Percentiles rank a stretch among this genome's conserved stretches.
These are phyloP conservation scores for Tricholomella constricta DNA, from an alignment of 768 basidiomycete species.

Conservation along the genomic window DNA sequence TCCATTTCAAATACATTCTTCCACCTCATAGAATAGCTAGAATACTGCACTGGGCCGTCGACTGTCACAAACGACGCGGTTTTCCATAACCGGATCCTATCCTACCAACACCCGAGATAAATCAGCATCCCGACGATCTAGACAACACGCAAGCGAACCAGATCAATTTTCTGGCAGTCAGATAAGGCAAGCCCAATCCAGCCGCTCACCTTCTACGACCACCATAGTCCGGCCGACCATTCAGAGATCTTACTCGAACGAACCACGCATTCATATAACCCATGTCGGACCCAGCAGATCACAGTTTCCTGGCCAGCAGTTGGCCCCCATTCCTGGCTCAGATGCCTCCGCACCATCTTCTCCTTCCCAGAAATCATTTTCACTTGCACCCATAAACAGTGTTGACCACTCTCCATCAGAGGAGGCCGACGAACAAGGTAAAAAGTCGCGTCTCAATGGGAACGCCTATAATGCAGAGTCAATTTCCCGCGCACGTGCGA, in stretches of 20 bases:
- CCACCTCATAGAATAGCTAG: constrained; percentile 33
- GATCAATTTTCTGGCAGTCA: constrained; percentile 22
- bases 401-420: constrained; percentile 31
- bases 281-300: constrained; percentile 30
- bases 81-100: constrained; percentile 33
- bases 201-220: constrained; percentile 26
- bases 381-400: constrained; percentile 25
- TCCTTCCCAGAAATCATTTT: constrained; percentile 44
- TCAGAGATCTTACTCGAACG: constrained; percentile 32
- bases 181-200: constrained; percentile 32
- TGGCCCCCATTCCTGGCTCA: constrained; percentile 71
- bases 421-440: constrained; percentile 35
- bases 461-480: constrained; percentile 35
- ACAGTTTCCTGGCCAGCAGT: constrained; percentile 40
- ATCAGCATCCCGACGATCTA: constrained; percentile 34
- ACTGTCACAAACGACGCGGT: constrained; percentile 58
- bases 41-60: constrained; percentile 74
- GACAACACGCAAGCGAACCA: constrained; percentile 37
- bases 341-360: constrained; percentile 63
- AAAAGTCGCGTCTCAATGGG: constrained; percentile 28
- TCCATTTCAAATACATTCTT: constrained; percentile 3
- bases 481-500: constrained; percentile 49
- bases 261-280: constrained; percentile 22
- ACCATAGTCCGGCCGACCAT: constrained; percentile 18
- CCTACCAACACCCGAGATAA: constrained; percentile 14